Evolutionary conservation across 78 protist species (phyloP).

Genomic region (Planoprotostelium fungivorum): DNA sequence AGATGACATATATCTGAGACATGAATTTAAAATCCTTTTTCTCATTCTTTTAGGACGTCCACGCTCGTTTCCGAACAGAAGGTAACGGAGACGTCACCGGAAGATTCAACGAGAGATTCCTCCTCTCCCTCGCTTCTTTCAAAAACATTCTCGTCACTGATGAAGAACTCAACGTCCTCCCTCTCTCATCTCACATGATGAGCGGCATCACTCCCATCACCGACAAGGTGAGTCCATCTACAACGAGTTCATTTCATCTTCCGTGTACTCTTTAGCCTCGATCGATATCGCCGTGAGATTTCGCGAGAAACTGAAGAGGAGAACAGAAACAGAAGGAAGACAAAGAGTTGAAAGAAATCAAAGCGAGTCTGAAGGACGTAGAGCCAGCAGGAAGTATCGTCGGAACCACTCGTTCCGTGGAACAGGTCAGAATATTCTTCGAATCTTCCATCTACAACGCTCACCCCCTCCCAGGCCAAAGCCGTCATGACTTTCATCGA

Average conservation of each 20-base stretch:
- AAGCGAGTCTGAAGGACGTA: constrained; percentile 56
- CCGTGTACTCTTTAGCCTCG: not conserved
- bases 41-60: constrained; percentile 92
- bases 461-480: constrained; percentile 85
- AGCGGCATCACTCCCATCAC: constrained; percentile 47
- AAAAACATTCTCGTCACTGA: constrained; percentile 79
- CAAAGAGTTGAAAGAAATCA: constrained; percentile 60
- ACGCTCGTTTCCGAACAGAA: constrained; percentile 86
- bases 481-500: constrained; percentile 82
- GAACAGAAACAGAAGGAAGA: constrained; percentile 21
- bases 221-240: not conserved
- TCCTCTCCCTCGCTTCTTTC: constrained; percentile 89
- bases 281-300: not conserved
- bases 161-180: constrained; percentile 93
- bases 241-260: no score
- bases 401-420: constrained; percentile 40
- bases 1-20: not conserved
- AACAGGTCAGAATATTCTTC: constrained; percentile 13
- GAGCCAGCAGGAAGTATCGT: constrained; percentile 76
- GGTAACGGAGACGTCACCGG: constrained; percentile 77
- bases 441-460: not conserved
- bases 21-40: no score
- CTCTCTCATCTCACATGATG: constrained; percentile 70
- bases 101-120: constrained; percentile 98
- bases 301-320: not conserved